phyloP scores from a whole-genome alignment of 805 yeast genomes.

The Peterozyma toletana region DNA sequence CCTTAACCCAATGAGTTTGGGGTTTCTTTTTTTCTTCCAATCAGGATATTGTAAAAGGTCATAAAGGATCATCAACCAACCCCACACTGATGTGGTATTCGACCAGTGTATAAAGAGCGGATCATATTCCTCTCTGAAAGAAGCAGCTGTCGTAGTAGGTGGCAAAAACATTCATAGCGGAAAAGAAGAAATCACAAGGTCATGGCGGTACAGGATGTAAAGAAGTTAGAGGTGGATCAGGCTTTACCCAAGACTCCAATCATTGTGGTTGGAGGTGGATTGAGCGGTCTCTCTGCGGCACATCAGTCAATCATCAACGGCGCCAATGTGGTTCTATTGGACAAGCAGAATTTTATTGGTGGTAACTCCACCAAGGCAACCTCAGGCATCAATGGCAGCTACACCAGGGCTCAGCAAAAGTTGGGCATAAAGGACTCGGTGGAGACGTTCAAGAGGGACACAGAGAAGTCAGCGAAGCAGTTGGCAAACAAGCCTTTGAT shows the following conservation, averaged over 20 bases:
- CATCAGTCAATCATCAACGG: constrained; percentile 39
- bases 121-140: too few species aligned
- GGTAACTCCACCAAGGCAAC: constrained; percentile 66
- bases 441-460: constrained; percentile 56
- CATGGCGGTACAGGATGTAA: neutral
- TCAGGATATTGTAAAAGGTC: too few species aligned
- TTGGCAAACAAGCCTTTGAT: constrained; percentile 54
- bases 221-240: neutral
- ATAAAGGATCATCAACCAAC: too few species aligned
- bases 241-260: constrained; percentile 27
- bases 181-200: neutral
- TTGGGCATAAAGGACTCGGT: constrained; percentile 47
- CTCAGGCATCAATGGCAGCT: constrained; percentile 68
- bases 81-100: too few species aligned
- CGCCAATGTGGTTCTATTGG: constrained; percentile 44
- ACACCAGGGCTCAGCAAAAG: constrained; percentile 51
- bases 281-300: constrained; percentile 59
- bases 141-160: too few species aligned
- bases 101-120: too few species aligned
- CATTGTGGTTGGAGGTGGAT: constrained; percentile 58
- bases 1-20: too few species aligned
- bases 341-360: constrained; percentile 53
- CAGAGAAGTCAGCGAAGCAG: constrained; percentile 57
- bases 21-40: too few species aligned
- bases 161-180: neutral